Conservation (phyloP, 2,329 filamentous ascomycete genomes). For the Fusarium sp. region DNA sequence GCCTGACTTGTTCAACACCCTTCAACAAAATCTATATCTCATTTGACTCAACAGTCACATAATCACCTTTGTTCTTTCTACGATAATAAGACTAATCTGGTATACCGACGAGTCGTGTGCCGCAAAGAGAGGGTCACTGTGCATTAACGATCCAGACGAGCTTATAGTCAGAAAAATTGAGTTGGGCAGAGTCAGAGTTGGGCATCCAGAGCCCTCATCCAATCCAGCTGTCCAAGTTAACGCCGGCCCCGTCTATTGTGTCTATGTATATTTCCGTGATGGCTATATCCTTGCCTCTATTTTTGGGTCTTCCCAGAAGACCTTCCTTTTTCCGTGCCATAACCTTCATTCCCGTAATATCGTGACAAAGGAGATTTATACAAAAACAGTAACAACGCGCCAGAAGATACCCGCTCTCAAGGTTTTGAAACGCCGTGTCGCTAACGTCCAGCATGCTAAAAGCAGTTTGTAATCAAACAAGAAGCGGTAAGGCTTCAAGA, state of each 20-base stretch:
- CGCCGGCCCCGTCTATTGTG: conserved; percentile 43
- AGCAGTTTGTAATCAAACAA: conserved; percentile 23
- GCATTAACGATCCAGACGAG: conserved; percentile 5
- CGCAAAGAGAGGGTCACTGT: conserved; percentile 4
- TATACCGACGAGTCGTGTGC: conserved; percentile 12
- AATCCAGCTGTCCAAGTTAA: conserved; percentile 29
- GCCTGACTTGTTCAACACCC: conserved; percentile 27
- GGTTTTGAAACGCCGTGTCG: conserved; percentile 35
- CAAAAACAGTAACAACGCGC: conserved; percentile 20
- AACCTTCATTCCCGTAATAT: conserved; percentile 19
- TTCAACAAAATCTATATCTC: conserved; percentile 6
- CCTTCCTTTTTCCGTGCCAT: conserved; percentile 23
- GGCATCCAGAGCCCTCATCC: conserved; percentile 22
- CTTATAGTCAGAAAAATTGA: conserved; percentile 6
- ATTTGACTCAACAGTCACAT: background rate
- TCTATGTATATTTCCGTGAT: conserved; percentile 27
- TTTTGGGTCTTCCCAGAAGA: conserved; percentile 32
- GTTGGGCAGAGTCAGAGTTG: conserved; percentile 23
- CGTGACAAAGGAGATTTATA: conserved; percentile 17
- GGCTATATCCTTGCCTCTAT: conserved; percentile 25
- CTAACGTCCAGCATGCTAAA: conserved; percentile 30
- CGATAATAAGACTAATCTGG: conserved; percentile 4
- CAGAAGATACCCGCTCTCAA: conserved; percentile 35
- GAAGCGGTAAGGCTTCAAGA: conserved; percentile 36
- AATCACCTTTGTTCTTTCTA: background rate